Percentiles rank a stretch among this genome's conserved stretches.
Evolutionary conservation across 768 basidiomycete species (phyloP).

Genomic region (Psilocybe cubensis): DNA sequence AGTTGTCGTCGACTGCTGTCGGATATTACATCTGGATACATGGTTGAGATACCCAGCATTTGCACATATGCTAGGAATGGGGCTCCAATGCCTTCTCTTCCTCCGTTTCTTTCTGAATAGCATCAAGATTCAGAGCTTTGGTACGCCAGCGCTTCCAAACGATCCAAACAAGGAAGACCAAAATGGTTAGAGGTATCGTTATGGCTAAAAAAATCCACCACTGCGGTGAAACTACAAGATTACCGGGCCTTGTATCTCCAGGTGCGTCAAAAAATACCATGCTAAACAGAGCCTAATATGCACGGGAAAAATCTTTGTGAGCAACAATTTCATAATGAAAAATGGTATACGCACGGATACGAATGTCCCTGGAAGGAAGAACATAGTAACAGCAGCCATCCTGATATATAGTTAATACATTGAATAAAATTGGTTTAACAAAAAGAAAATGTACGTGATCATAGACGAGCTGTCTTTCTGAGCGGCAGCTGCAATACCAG

Average conservation of each 20-base stretch:
- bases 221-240: background rate
- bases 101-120: background rate
- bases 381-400: slow-evolving; percentile 16
- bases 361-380: slow-evolving; percentile 15
- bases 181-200: slow-evolving; percentile 11
- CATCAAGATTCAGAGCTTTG: background rate
- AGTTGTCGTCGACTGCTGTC: too few species aligned
- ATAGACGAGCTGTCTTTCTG: slow-evolving; percentile 15
- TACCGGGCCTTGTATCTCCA: background rate
- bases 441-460: slow-evolving; percentile 9
- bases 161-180: slow-evolving; percentile 9
- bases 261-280: slow-evolving; percentile 11
- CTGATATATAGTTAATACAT: background rate
- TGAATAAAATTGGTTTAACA: background rate
- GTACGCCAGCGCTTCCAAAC: slow-evolving; percentile 3
- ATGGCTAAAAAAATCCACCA: slow-evolving; percentile 11
- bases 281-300: slow-evolving; percentile 11
- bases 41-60: too few species aligned
- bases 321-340: background rate
- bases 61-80: background rate
- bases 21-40: too few species aligned
- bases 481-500: slow-evolving; percentile 5
- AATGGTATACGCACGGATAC: slow-evolving; percentile 4
- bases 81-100: background rate
- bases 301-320: background rate